Evolutionary conservation across 2,329 filamentous ascomycete genomes (phyloP).

Genomic region (Stenocarpella maydis): DNA sequence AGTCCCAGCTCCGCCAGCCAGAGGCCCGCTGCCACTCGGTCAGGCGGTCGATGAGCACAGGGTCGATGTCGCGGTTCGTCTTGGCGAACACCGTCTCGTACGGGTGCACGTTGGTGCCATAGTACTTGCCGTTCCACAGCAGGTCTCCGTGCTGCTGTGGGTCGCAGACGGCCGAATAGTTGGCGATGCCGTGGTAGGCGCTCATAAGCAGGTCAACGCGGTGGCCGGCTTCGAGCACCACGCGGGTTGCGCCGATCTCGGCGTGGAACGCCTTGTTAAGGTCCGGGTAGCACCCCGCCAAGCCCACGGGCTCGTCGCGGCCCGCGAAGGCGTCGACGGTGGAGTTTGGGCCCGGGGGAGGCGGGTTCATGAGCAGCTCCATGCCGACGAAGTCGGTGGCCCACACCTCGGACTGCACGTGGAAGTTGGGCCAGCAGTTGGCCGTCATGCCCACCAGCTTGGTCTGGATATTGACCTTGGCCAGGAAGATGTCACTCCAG

Average conservation of each 20-base stretch:
- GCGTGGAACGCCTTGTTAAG: conserved; percentile 42
- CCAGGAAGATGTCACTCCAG: conserved; percentile 48
- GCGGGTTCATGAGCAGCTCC: conserved; percentile 45
- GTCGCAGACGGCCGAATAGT: conserved; percentile 39
- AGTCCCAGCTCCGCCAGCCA: conserved; percentile 40
- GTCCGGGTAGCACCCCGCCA: conserved; percentile 43
- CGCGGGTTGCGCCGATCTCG: conserved; percentile 44
- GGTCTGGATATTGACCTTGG: conserved; percentile 39
- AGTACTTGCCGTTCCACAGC: conserved; percentile 43
- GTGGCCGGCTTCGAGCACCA: conserved; percentile 44
- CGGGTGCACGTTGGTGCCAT: conserved; percentile 45
- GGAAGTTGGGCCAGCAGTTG: conserved; percentile 46
- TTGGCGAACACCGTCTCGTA: conserved; percentile 49
- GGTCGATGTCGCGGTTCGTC: conserved; percentile 44
- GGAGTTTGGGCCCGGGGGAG: conserved; percentile 34
- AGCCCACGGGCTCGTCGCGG: conserved; percentile 40
- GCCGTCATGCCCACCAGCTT: conserved; percentile 50
- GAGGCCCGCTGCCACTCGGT: conserved; percentile 42
- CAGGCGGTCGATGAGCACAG: conserved; percentile 40
- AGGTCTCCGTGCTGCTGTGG: conserved; percentile 38
- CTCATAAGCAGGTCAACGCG: conserved; percentile 46
- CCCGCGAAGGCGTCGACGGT: conserved; percentile 40
- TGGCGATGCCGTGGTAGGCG: conserved; percentile 40
- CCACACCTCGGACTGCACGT: conserved; percentile 50
- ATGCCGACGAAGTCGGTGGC: conserved; percentile 51